A percentile compares a stretch with the other conserved stretches of the same genome.
Conservation (phyloP, 495 filamentous ascomycete species). For the Trichoderma parareesei region DNA sequence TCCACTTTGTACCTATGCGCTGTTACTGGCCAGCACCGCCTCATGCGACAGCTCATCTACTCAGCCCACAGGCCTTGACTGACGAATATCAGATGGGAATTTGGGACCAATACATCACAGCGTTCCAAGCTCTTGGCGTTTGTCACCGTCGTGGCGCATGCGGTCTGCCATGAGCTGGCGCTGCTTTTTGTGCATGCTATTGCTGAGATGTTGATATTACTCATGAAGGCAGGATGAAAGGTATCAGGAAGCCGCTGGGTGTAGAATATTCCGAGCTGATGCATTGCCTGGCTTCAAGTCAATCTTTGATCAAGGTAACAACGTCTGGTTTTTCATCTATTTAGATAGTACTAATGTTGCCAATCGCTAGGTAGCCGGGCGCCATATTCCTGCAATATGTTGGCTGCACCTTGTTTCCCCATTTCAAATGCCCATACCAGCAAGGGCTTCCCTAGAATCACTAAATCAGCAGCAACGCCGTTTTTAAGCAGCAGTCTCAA, state of each 20-base stretch:
- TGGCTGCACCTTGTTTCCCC: neutral
- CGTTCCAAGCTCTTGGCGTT: too few species aligned
- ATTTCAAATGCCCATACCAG: neutral
- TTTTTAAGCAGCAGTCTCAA: neutral
- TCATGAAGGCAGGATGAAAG: too few species aligned
- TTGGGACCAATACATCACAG: too few species aligned
- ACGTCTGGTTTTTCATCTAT: too few species aligned
- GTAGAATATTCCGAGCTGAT: too few species aligned
- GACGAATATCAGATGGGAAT: neutral
- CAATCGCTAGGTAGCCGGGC: neutral
- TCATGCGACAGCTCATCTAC: conserved; percentile 7
- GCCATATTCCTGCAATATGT: neutral
- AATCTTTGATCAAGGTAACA: too few species aligned
- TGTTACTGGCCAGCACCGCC: conserved; percentile 5
- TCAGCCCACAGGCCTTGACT: neutral
- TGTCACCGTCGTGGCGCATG: too few species aligned
- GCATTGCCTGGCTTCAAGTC: too few species aligned
- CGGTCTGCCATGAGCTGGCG: too few species aligned
- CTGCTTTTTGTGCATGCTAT: too few species aligned
- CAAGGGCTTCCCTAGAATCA: neutral
- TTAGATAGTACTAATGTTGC: neutral
- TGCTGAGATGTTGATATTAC: too few species aligned
- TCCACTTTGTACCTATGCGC: conserved; percentile 2
- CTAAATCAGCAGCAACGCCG: neutral
- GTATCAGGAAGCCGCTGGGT: too few species aligned